Conservation (phyloP, 2,329 filamentous ascomycete species). For the Alternaria brassicicola region DNA sequence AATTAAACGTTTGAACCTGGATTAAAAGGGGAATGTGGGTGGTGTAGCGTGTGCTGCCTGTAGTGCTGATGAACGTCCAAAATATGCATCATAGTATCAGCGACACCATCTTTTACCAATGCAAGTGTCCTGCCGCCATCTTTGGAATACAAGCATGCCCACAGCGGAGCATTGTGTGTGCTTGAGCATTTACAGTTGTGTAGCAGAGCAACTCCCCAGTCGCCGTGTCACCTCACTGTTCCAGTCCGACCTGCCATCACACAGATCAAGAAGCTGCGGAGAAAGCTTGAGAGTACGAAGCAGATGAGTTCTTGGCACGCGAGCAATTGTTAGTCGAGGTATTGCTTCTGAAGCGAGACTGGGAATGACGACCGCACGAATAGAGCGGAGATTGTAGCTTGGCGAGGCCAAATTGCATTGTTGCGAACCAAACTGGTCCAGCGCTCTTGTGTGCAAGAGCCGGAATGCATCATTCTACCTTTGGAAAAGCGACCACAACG, state of each 20-base stretch:
- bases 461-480: constrained; percentile 42
- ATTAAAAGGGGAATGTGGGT: background rate
- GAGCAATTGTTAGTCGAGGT: background rate
- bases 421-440: constrained; percentile 27
- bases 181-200: too few relatives aligned
- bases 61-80: background rate
- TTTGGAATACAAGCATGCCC: too few relatives aligned
- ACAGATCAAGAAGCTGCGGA: background rate
- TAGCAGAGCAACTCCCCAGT: background rate
- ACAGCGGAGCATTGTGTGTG: too few relatives aligned
- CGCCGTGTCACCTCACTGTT: too few relatives aligned
- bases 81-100: too few relatives aligned
- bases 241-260: background rate
- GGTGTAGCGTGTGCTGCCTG: background rate
- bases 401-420: constrained; percentile 38
- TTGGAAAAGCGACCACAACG: constrained; percentile 43
- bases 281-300: background rate
- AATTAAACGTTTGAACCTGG: background rate
- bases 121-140: too few relatives aligned
- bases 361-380: background rate
- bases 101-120: too few relatives aligned
- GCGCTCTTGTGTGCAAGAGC: constrained; percentile 28
- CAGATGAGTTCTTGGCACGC: background rate
- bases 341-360: constrained; percentile 1
- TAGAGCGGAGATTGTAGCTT: constrained; percentile 10